Evolutionary conservation across 495 filamentous ascomycete species (phyloP).

Genomic region (Aspergillus sclerotiicarbonarius): DNA sequence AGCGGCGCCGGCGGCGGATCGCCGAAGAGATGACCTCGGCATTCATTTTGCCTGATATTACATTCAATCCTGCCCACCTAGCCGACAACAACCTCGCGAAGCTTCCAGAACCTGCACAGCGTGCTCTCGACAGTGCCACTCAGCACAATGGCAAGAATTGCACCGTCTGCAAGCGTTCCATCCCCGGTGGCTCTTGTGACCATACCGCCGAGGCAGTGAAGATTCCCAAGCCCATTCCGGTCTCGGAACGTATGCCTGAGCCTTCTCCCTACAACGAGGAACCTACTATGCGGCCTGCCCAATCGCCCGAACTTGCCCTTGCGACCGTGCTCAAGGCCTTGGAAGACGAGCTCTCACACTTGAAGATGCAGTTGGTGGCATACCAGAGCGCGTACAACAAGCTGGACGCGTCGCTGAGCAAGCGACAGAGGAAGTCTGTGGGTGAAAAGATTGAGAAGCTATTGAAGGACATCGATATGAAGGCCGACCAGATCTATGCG

Average conservation of each 20-base stretch:
- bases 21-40: slow-evolving; percentile 76
- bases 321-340: slow-evolving; percentile 76
- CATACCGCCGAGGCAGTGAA: slow-evolving; percentile 50
- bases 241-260: slow-evolving; percentile 61
- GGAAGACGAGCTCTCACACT: slow-evolving; percentile 77
- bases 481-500: slow-evolving; percentile 84
- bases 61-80: slow-evolving; percentile 41
- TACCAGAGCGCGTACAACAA: slow-evolving; percentile 62
- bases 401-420: slow-evolving; percentile 66
- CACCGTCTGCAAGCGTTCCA: slow-evolving; percentile 66
- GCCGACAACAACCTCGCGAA: slow-evolving; percentile 32
- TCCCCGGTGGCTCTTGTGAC: slow-evolving; percentile 37
- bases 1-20: slow-evolving; percentile 32
- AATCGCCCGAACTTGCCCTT: slow-evolving; percentile 71
- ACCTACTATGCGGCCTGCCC: slow-evolving; percentile 73
- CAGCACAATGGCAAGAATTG: slow-evolving; percentile 70
- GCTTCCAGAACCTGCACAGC: slow-evolving; percentile 52
- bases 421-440: slow-evolving; percentile 64
- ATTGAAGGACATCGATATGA: slow-evolving; percentile 65
- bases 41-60: slow-evolving; percentile 72
- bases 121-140: slow-evolving; percentile 57
- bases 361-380: slow-evolving; percentile 63
- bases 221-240: slow-evolving; percentile 67
- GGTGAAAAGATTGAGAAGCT: slow-evolving; percentile 63
- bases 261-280: slow-evolving; percentile 58